Conservation (phyloP, 2,329 filamentous ascomycete genomes). For the Venturia nashicola region DNA sequence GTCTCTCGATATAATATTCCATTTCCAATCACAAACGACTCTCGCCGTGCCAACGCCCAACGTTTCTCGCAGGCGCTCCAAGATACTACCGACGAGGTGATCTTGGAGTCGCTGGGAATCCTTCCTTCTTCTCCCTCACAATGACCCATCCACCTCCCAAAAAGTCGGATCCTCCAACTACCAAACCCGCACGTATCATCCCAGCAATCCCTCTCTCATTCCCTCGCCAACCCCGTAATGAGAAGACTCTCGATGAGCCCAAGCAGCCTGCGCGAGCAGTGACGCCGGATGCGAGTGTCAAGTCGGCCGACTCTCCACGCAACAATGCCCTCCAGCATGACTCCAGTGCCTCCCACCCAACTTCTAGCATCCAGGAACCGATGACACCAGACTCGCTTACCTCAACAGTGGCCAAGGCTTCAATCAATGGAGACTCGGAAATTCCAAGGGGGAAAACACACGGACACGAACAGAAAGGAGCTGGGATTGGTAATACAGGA, state of each 20-base stretch:
- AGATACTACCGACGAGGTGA: background rate
- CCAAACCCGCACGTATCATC: background rate
- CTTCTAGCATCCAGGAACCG: background rate
- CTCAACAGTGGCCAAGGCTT: background rate
- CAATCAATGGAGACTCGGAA: background rate
- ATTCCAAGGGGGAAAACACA: background rate
- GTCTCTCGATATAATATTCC: background rate
- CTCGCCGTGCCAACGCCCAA: background rate
- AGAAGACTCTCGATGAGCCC: background rate
- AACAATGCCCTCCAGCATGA: background rate
- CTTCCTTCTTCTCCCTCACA: background rate
- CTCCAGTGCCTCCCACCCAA: background rate
- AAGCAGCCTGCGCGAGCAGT: background rate
- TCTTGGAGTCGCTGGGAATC: background rate
- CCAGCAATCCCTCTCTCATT: background rate
- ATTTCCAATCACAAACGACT: background rate
- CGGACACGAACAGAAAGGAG: background rate
- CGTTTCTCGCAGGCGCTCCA: constrained; percentile 2
- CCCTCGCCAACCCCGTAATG: background rate
- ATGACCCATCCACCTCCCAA: background rate
- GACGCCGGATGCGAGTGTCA: background rate
- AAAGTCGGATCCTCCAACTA: background rate
- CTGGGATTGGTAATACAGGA: background rate
- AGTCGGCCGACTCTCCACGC: constrained; percentile 1
- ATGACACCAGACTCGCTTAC: constrained; percentile 7